Evolutionary conservation across 805 yeast species (phyloP), one percentile per base, ranked within the genome.

Genomic region (Lachancea cidri): DNA sequence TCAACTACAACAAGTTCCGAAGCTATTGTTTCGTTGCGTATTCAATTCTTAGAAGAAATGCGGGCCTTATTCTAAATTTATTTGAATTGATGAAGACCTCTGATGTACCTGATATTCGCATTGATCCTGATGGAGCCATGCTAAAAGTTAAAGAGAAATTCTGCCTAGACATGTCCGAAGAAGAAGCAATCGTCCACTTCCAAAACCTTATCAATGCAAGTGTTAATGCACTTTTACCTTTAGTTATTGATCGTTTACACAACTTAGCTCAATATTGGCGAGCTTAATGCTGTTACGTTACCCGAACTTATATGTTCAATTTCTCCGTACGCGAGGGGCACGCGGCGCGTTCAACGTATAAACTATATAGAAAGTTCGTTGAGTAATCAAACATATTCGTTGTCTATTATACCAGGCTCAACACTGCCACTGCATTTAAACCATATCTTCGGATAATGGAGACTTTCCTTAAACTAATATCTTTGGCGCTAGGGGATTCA

Each of bases 211-310:
- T 93, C 53, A 91, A 87, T 54, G 96, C 86, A 53, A 86, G 96
- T 65, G 97, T 93, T 14, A 86, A 79, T 58, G 98, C 98, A 0
- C 76, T 93, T 44, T 62, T 91, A 44, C 98, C 98, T 0, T 89
- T 89, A 57, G 96, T 94, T 14, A 93, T 93, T 41, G 99, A 93
- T 57, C 78, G 96, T 48, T 67, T 93, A 39, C 99, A 93, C 62
- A 87, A 91, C 64, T 72, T 93, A 58, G 97, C 99, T 0, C 99
- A 93, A 58, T 93, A 93, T 58, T 94, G 98, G 98, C 70, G 98
- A 46, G 88, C 97, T 0, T 91, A 48, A 18, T 22, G 27, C 11
- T 22, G 27, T 7, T 22, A 7, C 11, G 27, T 22, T 22, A 22
- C 27, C 27, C 27, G 27, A 22, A 22, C 27, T 22, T 22, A 7